These are phyloP conservation scores for Meredithiella fracta DNA, from an alignment of 2,329 filamentous ascomycete species.

Conservation along the genomic window DNA sequence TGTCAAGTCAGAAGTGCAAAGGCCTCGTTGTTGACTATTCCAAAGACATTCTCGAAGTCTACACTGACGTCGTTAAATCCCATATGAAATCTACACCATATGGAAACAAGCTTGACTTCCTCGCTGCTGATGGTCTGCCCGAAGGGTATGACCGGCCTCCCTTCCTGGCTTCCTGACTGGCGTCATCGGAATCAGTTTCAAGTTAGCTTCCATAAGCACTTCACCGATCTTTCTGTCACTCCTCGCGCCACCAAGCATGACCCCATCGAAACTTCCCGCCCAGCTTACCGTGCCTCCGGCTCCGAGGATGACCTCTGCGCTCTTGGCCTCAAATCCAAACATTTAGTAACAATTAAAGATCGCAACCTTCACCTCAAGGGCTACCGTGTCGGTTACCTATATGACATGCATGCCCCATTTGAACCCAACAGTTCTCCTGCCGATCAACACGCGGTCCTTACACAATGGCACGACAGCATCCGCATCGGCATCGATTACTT, in stretches of 20 bases:
- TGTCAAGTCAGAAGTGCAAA: slow-evolving; percentile 16
- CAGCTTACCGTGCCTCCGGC: slow-evolving; percentile 15
- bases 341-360: slow-evolving; percentile 11
- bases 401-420: slow-evolving; percentile 15
- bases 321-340: slow-evolving; percentile 9
- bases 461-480: slow-evolving; percentile 11
- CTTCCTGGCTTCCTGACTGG: slow-evolving; percentile 16
- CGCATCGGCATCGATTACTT: slow-evolving; percentile 11
- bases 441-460: slow-evolving; percentile 5
- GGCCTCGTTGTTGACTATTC: slow-evolving; percentile 17
- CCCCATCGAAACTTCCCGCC: not conserved
- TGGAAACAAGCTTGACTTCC: slow-evolving; percentile 14
- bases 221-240: slow-evolving; percentile 12
- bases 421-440: slow-evolving; percentile 8
- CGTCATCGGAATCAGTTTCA: slow-evolving; percentile 15
- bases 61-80: slow-evolving; percentile 16
- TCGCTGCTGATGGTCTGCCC: slow-evolving; percentile 15
- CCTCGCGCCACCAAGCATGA: slow-evolving; percentile 1
- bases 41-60: slow-evolving; percentile 17
- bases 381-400: slow-evolving; percentile 16
- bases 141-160: slow-evolving; percentile 16
- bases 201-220: slow-evolving; percentile 14
- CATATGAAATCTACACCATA: slow-evolving; percentile 14
- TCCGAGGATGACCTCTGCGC: slow-evolving; percentile 8
- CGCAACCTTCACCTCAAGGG: slow-evolving; percentile 14